Evolutionary conservation across 2,329 filamentous ascomycete genomes (phyloP).

Genomic region (Epichloe sp.): DNA sequence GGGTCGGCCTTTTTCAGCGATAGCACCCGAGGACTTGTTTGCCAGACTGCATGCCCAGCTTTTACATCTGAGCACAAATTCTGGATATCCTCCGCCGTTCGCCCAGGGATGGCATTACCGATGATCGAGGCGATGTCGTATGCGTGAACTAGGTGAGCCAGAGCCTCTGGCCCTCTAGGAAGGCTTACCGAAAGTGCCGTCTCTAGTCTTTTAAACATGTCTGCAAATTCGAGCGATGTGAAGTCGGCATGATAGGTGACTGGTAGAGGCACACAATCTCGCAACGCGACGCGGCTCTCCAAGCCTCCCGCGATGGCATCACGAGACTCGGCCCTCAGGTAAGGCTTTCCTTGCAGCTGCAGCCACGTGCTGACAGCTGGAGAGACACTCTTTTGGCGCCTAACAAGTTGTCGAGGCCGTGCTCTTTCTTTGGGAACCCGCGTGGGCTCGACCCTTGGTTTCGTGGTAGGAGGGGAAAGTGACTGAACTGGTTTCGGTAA

Average conservation of each 20-base stretch:
- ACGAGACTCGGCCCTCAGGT: conserved; percentile 15
- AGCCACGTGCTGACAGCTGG: neutral
- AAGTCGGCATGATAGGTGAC: conserved; percentile 34
- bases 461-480: neutral
- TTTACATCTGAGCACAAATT: conserved; percentile 21
- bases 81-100: conserved; percentile 15
- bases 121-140: conserved; percentile 14
- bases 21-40: conserved; percentile 11
- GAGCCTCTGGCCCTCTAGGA: conserved; percentile 9
- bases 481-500: neutral
- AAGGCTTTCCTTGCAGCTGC: conserved; percentile 11
- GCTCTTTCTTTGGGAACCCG: neutral
- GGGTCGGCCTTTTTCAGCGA: conserved; percentile 11
- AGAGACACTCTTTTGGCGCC: neutral
- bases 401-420: neutral
- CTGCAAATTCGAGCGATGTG: conserved; percentile 21
- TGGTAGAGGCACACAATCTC: conserved; percentile 3
- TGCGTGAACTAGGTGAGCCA: conserved; percentile 10
- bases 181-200: conserved; percentile 6
- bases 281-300: conserved; percentile 3
- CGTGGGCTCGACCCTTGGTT: neutral
- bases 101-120: conserved; percentile 10
- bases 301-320: conserved; percentile 15
- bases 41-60: conserved; percentile 8
- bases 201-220: conserved; percentile 13